Percentiles rank a stretch among this genome's conserved stretches.
phyloP scores from a whole-genome alignment of 2,329 filamentous ascomycete genomes.

The Orbilia ellipsospora region DNA sequence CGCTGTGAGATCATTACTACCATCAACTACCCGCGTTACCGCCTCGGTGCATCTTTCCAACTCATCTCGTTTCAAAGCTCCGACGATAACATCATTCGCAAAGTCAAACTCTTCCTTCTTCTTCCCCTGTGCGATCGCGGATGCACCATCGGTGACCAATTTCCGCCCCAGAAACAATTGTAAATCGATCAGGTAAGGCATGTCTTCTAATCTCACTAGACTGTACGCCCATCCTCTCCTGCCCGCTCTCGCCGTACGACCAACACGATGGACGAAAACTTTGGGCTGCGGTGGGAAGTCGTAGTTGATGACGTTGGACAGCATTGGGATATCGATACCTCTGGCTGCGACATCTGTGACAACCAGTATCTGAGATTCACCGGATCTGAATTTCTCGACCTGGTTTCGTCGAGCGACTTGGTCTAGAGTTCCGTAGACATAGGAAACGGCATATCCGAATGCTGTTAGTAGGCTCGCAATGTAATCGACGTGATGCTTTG shows the following conservation, averaged over 20 bases:
- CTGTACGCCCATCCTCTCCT: slow-evolving; percentile 95
- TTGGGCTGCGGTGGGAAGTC: slow-evolving; percentile 98
- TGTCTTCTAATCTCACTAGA: slow-evolving; percentile 85
- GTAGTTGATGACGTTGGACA: slow-evolving; percentile 98
- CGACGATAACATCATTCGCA: slow-evolving; percentile 84
- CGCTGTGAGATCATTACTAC: slow-evolving; percentile 77
- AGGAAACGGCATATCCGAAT: slow-evolving; percentile 88
- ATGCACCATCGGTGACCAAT: slow-evolving; percentile 75
- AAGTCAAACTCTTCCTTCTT: slow-evolving; percentile 70
- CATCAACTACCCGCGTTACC: slow-evolving; percentile 79
- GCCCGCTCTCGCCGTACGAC: slow-evolving; percentile 92
- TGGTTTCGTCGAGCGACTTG: slow-evolving; percentile 93
- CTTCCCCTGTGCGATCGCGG: slow-evolving; percentile 67
- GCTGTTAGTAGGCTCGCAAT: slow-evolving; percentile 80
- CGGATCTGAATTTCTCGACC: slow-evolving; percentile 86
- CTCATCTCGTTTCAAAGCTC: slow-evolving; percentile 76
- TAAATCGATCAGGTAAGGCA: slow-evolving; percentile 90
- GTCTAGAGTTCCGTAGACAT: slow-evolving; percentile 93
- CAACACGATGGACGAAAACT: slow-evolving; percentile 94
- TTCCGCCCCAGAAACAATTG: slow-evolving; percentile 93
- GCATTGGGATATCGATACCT: slow-evolving; percentile 95
- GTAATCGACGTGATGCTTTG: slow-evolving; percentile 98
- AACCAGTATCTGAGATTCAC: slow-evolving; percentile 87
- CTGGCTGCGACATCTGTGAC: slow-evolving; percentile 96
- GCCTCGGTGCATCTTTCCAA: slow-evolving; percentile 83